These are phyloP conservation scores for Globisporangium canariense DNA, from an alignment of 352 stramenopile genomes.

Conservation along the genomic window DNA sequence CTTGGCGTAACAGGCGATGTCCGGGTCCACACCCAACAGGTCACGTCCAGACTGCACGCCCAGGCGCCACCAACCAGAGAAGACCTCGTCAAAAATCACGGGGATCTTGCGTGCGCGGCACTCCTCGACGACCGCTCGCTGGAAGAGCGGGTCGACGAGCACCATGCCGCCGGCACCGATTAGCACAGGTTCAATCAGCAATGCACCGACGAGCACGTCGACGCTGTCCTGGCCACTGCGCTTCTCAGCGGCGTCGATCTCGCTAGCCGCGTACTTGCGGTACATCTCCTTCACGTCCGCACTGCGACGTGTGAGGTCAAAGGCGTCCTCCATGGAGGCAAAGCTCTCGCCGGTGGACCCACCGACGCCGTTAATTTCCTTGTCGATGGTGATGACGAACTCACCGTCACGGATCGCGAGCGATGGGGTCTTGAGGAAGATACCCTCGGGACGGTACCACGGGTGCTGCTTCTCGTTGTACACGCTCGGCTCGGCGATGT, in stretches of 20 bases:
- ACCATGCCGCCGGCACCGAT: slow-evolving; percentile 89
- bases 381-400: slow-evolving; percentile 54
- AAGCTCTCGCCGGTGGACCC: slow-evolving; percentile 33
- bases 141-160: slow-evolving; percentile 91
- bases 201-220: slow-evolving; percentile 55
- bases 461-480: slow-evolving; percentile 92
- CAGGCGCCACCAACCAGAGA: slow-evolving; percentile 89
- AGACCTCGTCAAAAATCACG: slow-evolving; percentile 92
- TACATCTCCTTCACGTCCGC: slow-evolving; percentile 45
- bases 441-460: slow-evolving; percentile 85
- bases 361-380: slow-evolving; percentile 33
- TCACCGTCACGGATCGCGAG: slow-evolving; percentile 57
- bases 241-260: slow-evolving; percentile 41
- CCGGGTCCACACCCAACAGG: slow-evolving; percentile 80
- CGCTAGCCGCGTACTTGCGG: slow-evolving; percentile 52
- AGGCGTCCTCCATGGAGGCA: slow-evolving; percentile 45
- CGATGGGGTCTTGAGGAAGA: slow-evolving; percentile 81
- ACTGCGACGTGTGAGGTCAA: slow-evolving; percentile 41
- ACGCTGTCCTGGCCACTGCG: slow-evolving; percentile 15
- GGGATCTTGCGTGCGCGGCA: slow-evolving; percentile 75
- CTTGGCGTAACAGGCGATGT: slow-evolving; percentile 92
- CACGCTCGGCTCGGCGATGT: slow-evolving; percentile 87
- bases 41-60: slow-evolving; percentile 84
- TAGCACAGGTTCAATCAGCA: slow-evolving; percentile 90
- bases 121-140: slow-evolving; percentile 83